A percentile compares a stretch with the other conserved stretches of the same genome.
These are phyloP conservation scores for Boletus sp. DNA, from an alignment of 768 basidiomycete species.

Conservation along the genomic window DNA sequence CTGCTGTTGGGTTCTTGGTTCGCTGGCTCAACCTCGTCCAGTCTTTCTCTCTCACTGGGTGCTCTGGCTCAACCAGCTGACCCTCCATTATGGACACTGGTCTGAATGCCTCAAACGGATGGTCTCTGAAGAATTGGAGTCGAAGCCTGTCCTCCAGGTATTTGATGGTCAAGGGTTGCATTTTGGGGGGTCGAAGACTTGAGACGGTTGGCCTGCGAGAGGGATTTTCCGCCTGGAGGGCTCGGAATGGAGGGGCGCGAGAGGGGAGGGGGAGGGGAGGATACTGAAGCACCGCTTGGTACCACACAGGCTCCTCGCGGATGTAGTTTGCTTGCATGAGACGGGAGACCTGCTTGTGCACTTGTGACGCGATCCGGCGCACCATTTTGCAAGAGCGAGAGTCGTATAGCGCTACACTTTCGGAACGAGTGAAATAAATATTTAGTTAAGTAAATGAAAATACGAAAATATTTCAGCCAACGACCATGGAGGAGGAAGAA, in stretches of 20 bases:
- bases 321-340: slow-evolving; percentile 66
- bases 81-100: slow-evolving; percentile 75
- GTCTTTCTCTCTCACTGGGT: slow-evolving; percentile 51
- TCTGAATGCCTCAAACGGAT: slow-evolving; percentile 93
- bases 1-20: slow-evolving; percentile 76
- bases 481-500: slow-evolving; percentile 54
- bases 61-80: slow-evolving; percentile 50
- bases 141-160: slow-evolving; percentile 87
- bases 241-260: slow-evolving; percentile 54
- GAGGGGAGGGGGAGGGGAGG: slow-evolving; percentile 88
- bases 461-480: background rate
- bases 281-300: slow-evolving; percentile 75
- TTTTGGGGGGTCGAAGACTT: slow-evolving; percentile 35
- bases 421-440: background rate
- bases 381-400: slow-evolving; percentile 46
- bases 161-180: slow-evolving; percentile 55
- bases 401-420: background rate
- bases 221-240: slow-evolving; percentile 40
- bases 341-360: slow-evolving; percentile 83
- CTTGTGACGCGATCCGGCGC: slow-evolving; percentile 79
- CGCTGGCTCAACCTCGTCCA: slow-evolving; percentile 85
- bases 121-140: slow-evolving; percentile 90
- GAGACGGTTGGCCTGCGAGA: slow-evolving; percentile 23
- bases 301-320: slow-evolving; percentile 74
- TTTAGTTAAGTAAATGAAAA: background rate